phyloP scores from a whole-genome alignment of 2,329 filamentous ascomycete genomes.

The Paramyrothecium roridum region DNA sequence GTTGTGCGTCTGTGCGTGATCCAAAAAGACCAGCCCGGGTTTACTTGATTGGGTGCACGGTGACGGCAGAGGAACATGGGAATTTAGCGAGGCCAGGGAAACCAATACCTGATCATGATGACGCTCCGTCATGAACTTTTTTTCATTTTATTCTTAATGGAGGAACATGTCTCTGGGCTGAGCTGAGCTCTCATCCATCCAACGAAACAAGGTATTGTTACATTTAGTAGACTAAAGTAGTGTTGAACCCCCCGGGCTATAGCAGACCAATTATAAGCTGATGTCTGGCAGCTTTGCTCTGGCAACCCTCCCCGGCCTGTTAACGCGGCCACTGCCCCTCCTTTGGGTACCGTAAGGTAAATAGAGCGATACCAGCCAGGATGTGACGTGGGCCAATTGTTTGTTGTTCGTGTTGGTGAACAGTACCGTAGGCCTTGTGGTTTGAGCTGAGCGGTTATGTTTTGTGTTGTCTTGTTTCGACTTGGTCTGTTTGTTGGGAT shows the following conservation, averaged over 20 bases:
- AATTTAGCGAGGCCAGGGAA: too few species aligned
- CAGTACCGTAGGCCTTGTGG: too few species aligned
- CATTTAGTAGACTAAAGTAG: too few species aligned
- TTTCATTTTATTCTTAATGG: too few species aligned
- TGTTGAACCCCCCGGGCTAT: neutral
- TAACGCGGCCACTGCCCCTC: neutral
- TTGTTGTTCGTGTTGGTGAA: neutral
- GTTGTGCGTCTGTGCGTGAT: too few species aligned
- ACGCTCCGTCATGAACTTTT: too few species aligned
- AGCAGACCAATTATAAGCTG: neutral
- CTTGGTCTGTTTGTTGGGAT: too few species aligned
- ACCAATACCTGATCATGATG: too few species aligned
- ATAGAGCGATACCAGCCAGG: neutral
- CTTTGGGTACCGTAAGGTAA: neutral
- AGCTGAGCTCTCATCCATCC: neutral
- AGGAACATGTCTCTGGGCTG: neutral
- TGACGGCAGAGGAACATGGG: too few species aligned
- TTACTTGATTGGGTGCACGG: too few species aligned
- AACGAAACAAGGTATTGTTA: too few species aligned
- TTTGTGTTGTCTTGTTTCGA: neutral
- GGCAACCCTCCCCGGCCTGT: neutral
- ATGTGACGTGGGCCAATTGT: neutral
- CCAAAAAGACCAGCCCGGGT: too few species aligned
- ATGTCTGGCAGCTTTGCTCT: neutral
- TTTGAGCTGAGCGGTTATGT: neutral